phyloP scores from a whole-genome alignment of 1,284 basidiomycete species.

The Leccinum variabile region DNA sequence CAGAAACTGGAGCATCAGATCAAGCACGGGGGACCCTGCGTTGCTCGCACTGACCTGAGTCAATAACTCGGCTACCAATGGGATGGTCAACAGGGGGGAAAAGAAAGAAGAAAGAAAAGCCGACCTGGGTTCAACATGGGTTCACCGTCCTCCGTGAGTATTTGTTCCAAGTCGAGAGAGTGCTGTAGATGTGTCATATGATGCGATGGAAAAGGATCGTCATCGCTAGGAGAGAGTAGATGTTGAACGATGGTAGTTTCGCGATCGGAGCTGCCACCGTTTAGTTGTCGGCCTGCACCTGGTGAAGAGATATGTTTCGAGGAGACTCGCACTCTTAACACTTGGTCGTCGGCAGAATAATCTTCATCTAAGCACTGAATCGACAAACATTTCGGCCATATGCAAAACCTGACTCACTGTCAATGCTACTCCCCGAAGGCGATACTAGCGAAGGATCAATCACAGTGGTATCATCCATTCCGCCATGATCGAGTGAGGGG shows the following conservation, averaged over 20 bases:
- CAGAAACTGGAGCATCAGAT: conserved; percentile 36
- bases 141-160: conserved; percentile 60
- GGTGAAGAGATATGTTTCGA: conserved; percentile 15
- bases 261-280: conserved; percentile 12
- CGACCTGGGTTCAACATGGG: conserved; percentile 66
- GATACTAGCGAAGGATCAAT: conserved; percentile 44
- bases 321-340: conserved; percentile 12
- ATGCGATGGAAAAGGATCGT: conserved; percentile 24
- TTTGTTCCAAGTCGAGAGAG: conserved; percentile 48
- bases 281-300: conserved; percentile 8
- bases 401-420: conserved; percentile 20
- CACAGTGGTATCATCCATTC: conserved; percentile 27
- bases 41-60: conserved; percentile 50
- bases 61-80: conserved; percentile 52
- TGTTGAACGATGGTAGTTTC: conserved; percentile 22
- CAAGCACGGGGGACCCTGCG: conserved; percentile 18
- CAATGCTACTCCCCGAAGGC: conserved; percentile 17
- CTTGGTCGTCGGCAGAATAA: conserved; percentile 8
- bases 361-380: conserved; percentile 33
- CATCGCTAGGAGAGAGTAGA: conserved; percentile 23
- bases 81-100: not conserved
- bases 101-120: conserved; percentile 18
- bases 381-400: conserved; percentile 26
- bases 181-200: conserved; percentile 21
- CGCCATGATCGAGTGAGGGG: conserved; percentile 22